Evolutionary conservation across 345 rosid genomes (phyloP), one percentile per base, ranked within the genome.

Genomic region (Bruguiera sexangula): DNA sequence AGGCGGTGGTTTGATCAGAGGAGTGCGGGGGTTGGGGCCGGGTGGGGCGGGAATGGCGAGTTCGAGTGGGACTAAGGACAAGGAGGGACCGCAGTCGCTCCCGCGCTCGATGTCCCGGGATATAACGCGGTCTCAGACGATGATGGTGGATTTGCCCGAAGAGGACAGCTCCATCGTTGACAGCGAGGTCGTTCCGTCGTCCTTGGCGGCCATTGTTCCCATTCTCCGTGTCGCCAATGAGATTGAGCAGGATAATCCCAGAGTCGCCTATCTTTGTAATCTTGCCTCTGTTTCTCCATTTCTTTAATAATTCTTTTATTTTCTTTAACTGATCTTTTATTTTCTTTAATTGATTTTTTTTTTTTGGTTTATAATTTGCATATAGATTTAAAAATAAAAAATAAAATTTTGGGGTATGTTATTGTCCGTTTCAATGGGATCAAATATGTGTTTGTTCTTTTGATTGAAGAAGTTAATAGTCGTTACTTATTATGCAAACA

Each of bases 181-280:
- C 58, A 96, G 99, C 70, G 97, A 96, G 82, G 83, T 90, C 15
- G 96, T 92, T 15, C 99, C 98, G 11, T 92, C 99, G 22, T 90
- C 98, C 43, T 75, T 95, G 16, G 86, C 89, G 11, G 29, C 65
- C 19, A 79, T 90, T 67, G 90, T 76, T 67, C 96, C 94, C 0
- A 79, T 90, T 80, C 98, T 96, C 60, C 93, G 99, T 13, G 99
- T 90, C 0, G 99, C 98, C 64, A 96, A 92, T 78, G 99, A 90
- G 63, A 77, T 96, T 37, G 82, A 92, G 70, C 1, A 65, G 32
- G 89, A 90, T 0, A 92, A 96, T 61, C 82, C 84, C 0, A 80
- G 98, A 63, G 97, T 96, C 66, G 98, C 97, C 8, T 88, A 92
- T 78, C 89, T 95, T 62, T 92, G 99, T 95, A 75, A 76, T 87